Conservation (phyloP, 257 asterid genomes). For the Leptodermis oblonga region DNA sequence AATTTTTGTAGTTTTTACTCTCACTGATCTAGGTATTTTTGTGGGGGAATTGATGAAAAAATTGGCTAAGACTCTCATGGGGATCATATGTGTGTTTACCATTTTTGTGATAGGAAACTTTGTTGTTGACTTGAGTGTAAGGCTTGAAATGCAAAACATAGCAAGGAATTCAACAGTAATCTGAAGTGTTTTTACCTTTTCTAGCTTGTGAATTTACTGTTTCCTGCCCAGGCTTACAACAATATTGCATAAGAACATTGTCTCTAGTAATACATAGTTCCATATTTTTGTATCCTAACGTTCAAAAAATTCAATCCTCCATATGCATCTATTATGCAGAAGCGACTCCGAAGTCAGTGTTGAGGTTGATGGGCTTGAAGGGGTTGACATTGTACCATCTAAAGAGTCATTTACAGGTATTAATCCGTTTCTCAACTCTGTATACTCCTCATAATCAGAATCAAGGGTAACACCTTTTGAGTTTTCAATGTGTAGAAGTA, state of each 20-base stretch:
- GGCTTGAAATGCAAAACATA: not conserved
- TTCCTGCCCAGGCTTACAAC: not conserved
- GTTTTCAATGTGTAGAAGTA: constrained; percentile 51
- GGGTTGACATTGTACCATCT: constrained; percentile 83
- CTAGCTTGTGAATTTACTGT: not conserved
- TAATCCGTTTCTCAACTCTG: not conserved
- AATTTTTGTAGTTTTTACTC: not conserved
- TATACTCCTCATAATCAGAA: not conserved
- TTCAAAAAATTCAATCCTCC: not conserved
- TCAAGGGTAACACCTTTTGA: constrained; percentile 2
- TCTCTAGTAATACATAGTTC: not conserved
- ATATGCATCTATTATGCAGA: constrained; percentile 44
- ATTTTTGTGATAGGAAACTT: not conserved
- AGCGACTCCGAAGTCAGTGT: constrained; percentile 91
- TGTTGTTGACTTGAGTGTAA: not conserved
- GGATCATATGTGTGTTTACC: constrained; percentile 8
- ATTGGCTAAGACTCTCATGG: not conserved
- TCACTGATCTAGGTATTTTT: not conserved
- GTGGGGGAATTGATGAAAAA: not conserved
- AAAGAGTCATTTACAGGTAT: constrained; percentile 89
- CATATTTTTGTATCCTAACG: not conserved
- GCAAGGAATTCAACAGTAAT: no score
- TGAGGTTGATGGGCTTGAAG: constrained; percentile 83
- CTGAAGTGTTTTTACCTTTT: not conserved
- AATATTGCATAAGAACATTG: not conserved